Base-by-base conservation (phyloP, 371 early-diverging fungal genomes). In the Lichtheimia ornata region DNA sequence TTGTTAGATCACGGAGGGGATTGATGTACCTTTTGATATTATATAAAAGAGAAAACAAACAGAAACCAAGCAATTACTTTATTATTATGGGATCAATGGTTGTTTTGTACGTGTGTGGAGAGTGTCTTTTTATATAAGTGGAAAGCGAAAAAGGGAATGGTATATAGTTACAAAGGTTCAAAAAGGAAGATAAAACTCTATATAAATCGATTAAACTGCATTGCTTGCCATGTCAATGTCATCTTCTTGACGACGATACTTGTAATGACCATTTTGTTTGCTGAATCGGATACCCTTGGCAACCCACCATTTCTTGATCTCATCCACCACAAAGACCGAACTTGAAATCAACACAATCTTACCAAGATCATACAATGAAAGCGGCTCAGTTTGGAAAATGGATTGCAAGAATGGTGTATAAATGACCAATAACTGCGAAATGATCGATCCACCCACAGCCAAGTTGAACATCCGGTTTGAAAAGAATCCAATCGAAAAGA, bases 381-480 rank as follows among this genome's bases (percentile, higher is more conserved):
- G 72, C 13, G 94, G 86, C 64, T 87, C 93, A 0, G 98, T 97
- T 73, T 95, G 96, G 78, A 97, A 97, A 59, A 97, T 91, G 14
- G 79, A 59, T 75, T 97, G 97, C 65, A 97, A 80, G 62, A 94
- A 91, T 5, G 97, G 96, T 58, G 92, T 61, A 74, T 95, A 95
- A 49, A 97, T 88, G 11, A 96, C 95, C 53, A 89, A 63, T 54
- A 96, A 73, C 67, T 97, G 97, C 0, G 95, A 94, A 9, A 93
- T 24, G 24, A 96, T 74, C 51, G 94, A 94, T 1, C 89, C 88
- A 14, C 84, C 82, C 6, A 93, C 90, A 4, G 96, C 93, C 45
- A 87, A 71, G 66, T 92, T 94, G 75, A 93, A 95, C 86, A 95
- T 92, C 24, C 74, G 75, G 83, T 97, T 97, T 12, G 90, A 87